These are phyloP conservation scores for Starmerella roubikii DNA, from an alignment of 805 yeast species.

Conservation along the genomic window DNA sequence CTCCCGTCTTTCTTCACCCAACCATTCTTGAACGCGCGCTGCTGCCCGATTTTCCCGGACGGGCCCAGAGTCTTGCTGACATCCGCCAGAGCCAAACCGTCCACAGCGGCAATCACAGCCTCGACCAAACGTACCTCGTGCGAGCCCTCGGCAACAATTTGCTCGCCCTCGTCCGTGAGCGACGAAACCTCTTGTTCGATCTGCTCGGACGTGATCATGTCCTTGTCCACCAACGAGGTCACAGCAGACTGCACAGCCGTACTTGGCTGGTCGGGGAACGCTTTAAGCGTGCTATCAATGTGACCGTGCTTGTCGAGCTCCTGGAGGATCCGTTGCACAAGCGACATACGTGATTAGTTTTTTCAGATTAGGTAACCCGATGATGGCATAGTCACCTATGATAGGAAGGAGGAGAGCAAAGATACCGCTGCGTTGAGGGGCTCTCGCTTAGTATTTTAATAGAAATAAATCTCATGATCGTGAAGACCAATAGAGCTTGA, in stretches of 20 bases:
- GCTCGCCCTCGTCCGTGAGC: slow-evolving; percentile 69
- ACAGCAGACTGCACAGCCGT: slow-evolving; percentile 47
- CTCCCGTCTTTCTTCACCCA: slow-evolving; percentile 90
- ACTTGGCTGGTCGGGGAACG: slow-evolving; percentile 41
- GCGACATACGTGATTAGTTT: slow-evolving; percentile 7
- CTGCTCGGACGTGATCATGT: slow-evolving; percentile 61
- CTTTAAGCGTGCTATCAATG: slow-evolving; percentile 54
- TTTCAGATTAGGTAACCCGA: too few relatives aligned
- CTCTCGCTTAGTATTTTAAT: too few relatives aligned
- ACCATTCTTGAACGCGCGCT: slow-evolving; percentile 92
- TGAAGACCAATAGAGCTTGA: too few relatives aligned
- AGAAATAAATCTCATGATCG: too few relatives aligned
- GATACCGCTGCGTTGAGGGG: too few relatives aligned
- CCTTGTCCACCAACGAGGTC: slow-evolving; percentile 70
- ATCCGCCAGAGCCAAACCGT: slow-evolving; percentile 71
- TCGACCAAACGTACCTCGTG: slow-evolving; percentile 74
- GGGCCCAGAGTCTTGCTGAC: slow-evolving; percentile 52
- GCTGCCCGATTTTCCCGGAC: slow-evolving; percentile 86
- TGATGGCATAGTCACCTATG: too few relatives aligned
- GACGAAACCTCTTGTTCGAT: slow-evolving; percentile 65
- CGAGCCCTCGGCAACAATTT: slow-evolving; percentile 67
- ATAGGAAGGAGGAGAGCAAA: too few relatives aligned
- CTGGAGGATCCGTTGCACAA: slow-evolving; percentile 17
- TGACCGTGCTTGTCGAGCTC: slow-evolving; percentile 45
- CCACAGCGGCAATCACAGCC: slow-evolving; percentile 59